Evolutionary conservation across 108 stramenopile species (phyloP).

Genomic region (Conticribra guillardii): DNA sequence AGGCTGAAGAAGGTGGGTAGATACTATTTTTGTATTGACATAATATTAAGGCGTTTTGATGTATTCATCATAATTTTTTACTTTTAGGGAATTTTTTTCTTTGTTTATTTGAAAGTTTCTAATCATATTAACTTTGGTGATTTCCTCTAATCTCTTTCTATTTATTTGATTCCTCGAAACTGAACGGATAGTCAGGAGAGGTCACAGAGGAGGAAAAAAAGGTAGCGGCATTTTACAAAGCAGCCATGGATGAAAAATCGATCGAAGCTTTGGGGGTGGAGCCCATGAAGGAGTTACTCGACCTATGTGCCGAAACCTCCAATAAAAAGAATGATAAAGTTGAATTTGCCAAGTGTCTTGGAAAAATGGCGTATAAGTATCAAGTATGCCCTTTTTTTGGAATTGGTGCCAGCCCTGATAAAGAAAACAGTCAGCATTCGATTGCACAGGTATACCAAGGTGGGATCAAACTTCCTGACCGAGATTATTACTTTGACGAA

Average conservation of each 20-base stretch:
- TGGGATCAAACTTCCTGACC: conserved; percentile 74
- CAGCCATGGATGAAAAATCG: conserved; percentile 72
- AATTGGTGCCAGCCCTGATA: conserved; percentile 64
- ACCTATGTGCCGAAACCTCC: conserved; percentile 41
- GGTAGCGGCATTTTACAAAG: conserved; percentile 68
- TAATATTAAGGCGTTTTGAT: too few relatives aligned
- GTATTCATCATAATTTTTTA: too few relatives aligned
- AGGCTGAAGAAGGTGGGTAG: too few relatives aligned
- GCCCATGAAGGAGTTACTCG: conserved; percentile 54
- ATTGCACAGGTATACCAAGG: conserved; percentile 64
- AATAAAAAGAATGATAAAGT: conserved; percentile 16
- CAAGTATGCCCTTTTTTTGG: conserved; percentile 53
- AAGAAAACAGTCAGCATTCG: conserved; percentile 63
- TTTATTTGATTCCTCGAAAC: too few relatives aligned
- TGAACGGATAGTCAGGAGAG: too few relatives aligned
- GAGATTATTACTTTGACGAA: conserved; percentile 88
- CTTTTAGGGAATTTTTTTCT: too few relatives aligned
- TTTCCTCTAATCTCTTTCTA: too few relatives aligned
- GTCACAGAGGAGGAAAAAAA: conserved; percentile 64
- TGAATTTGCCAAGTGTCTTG: conserved; percentile 50
- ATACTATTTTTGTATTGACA: too few relatives aligned
- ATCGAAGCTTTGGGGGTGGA: conserved; percentile 60
- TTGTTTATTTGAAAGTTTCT: too few relatives aligned
- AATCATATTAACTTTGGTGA: too few relatives aligned
- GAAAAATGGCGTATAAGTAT: conserved; percentile 34